phyloP scores from a whole-genome alignment of 371 early-diverging fungal genomes.

The Lichtheimia hyalospora region DNA sequence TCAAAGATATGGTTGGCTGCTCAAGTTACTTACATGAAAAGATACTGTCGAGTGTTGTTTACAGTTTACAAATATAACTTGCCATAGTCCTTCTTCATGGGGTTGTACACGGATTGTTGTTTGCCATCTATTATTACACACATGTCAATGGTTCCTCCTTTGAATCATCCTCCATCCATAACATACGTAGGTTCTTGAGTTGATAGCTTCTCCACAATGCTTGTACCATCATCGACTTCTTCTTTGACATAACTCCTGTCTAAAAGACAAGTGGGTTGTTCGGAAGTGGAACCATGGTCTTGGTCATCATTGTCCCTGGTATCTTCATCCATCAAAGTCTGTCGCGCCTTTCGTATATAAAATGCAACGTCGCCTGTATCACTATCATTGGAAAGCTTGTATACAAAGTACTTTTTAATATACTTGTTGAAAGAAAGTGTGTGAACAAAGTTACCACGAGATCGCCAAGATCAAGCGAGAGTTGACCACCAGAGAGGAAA shows the following conservation, averaged over 20 bases:
- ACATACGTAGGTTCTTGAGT: not conserved
- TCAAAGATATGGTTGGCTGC: not conserved
- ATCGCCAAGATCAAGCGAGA: constrained; percentile 36
- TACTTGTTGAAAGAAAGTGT: too few species aligned
- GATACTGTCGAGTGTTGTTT: constrained; percentile 34
- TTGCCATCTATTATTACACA: constrained; percentile 21
- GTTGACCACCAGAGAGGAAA: constrained; percentile 46
- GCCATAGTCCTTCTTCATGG: constrained; percentile 51
- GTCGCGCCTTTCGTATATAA: constrained; percentile 33
- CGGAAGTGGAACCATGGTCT: constrained; percentile 4
- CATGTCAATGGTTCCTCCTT: too few species aligned
- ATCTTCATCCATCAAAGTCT: constrained; percentile 15
- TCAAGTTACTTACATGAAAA: constrained; percentile 26
- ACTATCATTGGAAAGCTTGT: constrained; percentile 14
- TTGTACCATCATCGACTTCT: constrained; percentile 32
- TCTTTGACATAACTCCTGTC: constrained; percentile 30
- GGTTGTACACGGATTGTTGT: constrained; percentile 24
- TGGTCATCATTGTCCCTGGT: not conserved
- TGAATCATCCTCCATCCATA: not conserved
- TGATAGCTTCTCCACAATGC: constrained; percentile 19
- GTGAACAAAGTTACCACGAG: constrained; percentile 34
- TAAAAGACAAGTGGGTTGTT: constrained; percentile 20
- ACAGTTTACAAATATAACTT: constrained; percentile 48
- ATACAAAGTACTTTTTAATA: too few species aligned
- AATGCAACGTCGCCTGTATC: constrained; percentile 30